Evolutionary conservation across 139 green algal genomes (phyloP).

Genomic region (Micractinium sp.): DNA sequence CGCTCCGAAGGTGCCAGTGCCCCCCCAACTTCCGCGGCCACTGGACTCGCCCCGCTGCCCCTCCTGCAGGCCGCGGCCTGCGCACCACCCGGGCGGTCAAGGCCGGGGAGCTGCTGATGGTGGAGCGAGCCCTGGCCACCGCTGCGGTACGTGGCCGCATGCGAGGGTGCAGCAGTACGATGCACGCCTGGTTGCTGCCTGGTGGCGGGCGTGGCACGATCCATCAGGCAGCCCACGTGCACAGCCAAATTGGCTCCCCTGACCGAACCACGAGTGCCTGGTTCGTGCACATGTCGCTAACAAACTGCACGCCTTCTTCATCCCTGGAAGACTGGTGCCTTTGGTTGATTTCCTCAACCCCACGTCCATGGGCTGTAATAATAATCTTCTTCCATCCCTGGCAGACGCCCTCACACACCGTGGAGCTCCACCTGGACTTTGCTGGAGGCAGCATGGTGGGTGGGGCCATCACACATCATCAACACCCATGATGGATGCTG

Average conservation of each 20-base stretch:
- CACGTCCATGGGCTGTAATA: neutral
- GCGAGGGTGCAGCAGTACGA: neutral
- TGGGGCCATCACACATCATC: too few species aligned
- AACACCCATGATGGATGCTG: too few species aligned
- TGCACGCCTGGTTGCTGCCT: neutral
- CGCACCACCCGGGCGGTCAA: neutral
- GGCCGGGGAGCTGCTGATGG: slow-evolving; percentile 9
- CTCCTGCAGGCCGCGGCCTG: neutral
- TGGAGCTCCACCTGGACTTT: neutral
- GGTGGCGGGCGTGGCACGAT: neutral
- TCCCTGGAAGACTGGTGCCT: too few species aligned
- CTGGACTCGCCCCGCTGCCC: neutral
- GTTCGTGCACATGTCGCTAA: too few species aligned
- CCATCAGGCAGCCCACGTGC: neutral
- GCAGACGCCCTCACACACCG: neutral
- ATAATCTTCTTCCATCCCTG: neutral
- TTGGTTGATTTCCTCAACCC: too few species aligned
- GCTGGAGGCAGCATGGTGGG: neutral
- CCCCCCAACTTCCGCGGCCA: too few species aligned
- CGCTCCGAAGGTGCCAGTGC: too few species aligned
- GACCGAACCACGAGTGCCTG: neutral
- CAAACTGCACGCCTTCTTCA: too few species aligned
- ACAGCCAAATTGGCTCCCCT: neutral
- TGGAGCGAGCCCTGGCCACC: neutral
- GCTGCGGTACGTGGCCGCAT: neutral